Evolutionary conservation across 495 filamentous ascomycete genomes (phyloP), one percentile per base, ranked within the genome.

Genomic region (Corynascus novoguineensis): DNA sequence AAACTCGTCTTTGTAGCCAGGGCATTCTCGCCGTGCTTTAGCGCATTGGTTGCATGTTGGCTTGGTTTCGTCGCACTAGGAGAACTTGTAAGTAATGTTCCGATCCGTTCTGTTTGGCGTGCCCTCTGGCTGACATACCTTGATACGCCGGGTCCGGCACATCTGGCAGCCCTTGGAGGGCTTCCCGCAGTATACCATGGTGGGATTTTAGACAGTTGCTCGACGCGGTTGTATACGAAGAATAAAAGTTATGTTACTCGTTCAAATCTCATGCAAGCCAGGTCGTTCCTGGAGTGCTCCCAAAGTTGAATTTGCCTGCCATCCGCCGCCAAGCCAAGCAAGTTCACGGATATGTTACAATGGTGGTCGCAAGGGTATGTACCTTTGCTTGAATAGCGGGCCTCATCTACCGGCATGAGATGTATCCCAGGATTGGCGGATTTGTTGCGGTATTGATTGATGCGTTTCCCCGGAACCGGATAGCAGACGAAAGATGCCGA

Each of bases 161-260:
- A 85, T 83, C 68, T 85, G 84, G 65, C 86, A 89, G 50, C 84
- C 86, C 75, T 81, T 78, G 56, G 84, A 87, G 50, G 86, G 86
- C 67, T 86, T 86, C 27, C 86, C 86, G 62, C 82, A 83, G 64
- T 88, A 89, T 2, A 89, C 86, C 86, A 89, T 89, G 47, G 24
- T 38, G n/a, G 51, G 4, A 6, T 25, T 10, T 5, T 25, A 15
- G 37, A 8, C 3, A 17, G 37, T n/a, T 9, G n/a, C 29, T 31
- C 29, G 5, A 31, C 5, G 10, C 10, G 5, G 5, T 31, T 5
- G 29, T 2, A 17, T 7, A 41, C 15, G 37, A 41, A 17, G 12
- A 41, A 17, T 41, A n/a, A 2, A 17, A n/a, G 1, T 41, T 5
- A 41, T 17, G 37, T 29, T 19, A n/a, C n/a, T n/a, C n/a, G n/a